phyloP scores from a whole-genome alignment of 805 yeast species.

The Vanderwaltozyma tropicalis region DNA sequence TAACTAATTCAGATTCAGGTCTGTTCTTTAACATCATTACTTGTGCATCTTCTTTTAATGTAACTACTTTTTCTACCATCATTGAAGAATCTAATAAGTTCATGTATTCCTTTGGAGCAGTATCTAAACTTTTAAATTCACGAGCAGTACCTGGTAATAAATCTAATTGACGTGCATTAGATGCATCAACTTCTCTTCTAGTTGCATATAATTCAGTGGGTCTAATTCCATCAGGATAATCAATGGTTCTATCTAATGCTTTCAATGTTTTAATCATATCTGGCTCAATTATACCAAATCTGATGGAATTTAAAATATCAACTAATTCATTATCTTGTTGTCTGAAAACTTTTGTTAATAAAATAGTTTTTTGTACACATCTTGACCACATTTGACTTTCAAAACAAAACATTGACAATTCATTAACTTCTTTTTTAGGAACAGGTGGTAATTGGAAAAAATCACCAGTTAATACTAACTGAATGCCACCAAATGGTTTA shows the following conservation, averaged over 20 bases:
- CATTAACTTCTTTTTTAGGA: slow-evolving; percentile 29
- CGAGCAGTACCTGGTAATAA: slow-evolving; percentile 38
- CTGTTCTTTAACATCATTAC: slow-evolving; percentile 86
- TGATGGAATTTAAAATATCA: slow-evolving; percentile 66
- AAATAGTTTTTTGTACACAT: slow-evolving; percentile 53
- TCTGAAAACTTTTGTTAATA: slow-evolving; percentile 73
- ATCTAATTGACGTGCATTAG: slow-evolving; percentile 48
- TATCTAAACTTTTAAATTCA: slow-evolving; percentile 39
- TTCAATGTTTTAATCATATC: slow-evolving; percentile 40
- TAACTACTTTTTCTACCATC: slow-evolving; percentile 59
- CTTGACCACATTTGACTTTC: slow-evolving; percentile 61
- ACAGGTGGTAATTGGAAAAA: slow-evolving; percentile 95
- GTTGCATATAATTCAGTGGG: slow-evolving; percentile 91
- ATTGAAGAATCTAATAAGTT: slow-evolving; percentile 42
- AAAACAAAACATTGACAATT: slow-evolving; percentile 51
- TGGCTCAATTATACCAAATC: slow-evolving; percentile 55
- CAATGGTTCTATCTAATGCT: slow-evolving; percentile 45
- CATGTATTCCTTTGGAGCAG: slow-evolving; percentile 23
- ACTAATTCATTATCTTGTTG: slow-evolving; percentile 71
- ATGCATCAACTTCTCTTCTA: slow-evolving; percentile 68
- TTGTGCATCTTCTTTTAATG: slow-evolving; percentile 77
- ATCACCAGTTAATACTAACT: slow-evolving; percentile 85
- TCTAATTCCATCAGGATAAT: slow-evolving; percentile 60
- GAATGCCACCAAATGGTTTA: slow-evolving; percentile 89
- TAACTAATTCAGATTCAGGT: slow-evolving; percentile 60